Percentiles rank a stretch among this genome's conserved stretches.
These are phyloP conservation scores for Ogataea salicorniae DNA, from an alignment of 805 yeast genomes.

Conservation along the genomic window DNA sequence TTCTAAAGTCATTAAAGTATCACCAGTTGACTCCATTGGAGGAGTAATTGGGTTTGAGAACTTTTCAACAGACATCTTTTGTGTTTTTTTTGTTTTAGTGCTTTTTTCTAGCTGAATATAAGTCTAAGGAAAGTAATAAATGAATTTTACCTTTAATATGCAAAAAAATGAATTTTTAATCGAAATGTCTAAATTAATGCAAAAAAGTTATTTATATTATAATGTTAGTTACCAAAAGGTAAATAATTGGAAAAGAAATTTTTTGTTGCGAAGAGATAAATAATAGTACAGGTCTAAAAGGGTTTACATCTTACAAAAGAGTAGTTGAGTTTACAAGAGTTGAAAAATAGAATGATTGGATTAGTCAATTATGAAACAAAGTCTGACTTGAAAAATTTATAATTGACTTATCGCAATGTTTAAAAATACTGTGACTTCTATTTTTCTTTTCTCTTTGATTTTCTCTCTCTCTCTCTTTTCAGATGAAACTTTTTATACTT, in stretches of 20 bases:
- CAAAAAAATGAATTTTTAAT: background rate
- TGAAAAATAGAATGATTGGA: too few species aligned
- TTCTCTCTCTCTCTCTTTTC: background rate
- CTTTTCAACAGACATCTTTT: constrained; percentile 32
- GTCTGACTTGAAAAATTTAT: too few species aligned
- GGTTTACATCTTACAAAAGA: background rate
- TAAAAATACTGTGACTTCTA: too few species aligned
- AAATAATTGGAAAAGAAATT: background rate
- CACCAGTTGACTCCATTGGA: constrained; percentile 78
- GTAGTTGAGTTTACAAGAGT: background rate
- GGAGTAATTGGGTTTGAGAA: constrained; percentile 86
- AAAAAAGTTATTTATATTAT: background rate
- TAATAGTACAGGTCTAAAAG: background rate
- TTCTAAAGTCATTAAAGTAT: constrained; percentile 81
- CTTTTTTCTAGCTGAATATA: background rate
- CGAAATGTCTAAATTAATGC: background rate
- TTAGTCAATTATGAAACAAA: too few species aligned
- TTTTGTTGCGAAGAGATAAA: background rate
- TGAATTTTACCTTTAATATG: background rate
- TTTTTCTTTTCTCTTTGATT: background rate
- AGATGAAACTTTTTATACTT: background rate
- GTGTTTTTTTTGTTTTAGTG: background rate
- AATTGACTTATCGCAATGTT: too few species aligned
- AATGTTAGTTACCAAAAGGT: background rate
- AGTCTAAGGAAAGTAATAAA: constrained; percentile 1